Evolutionary conservation across 169 alveolate genomes (phyloP).

Genomic region (Cryptosporidium meleagridis): DNA sequence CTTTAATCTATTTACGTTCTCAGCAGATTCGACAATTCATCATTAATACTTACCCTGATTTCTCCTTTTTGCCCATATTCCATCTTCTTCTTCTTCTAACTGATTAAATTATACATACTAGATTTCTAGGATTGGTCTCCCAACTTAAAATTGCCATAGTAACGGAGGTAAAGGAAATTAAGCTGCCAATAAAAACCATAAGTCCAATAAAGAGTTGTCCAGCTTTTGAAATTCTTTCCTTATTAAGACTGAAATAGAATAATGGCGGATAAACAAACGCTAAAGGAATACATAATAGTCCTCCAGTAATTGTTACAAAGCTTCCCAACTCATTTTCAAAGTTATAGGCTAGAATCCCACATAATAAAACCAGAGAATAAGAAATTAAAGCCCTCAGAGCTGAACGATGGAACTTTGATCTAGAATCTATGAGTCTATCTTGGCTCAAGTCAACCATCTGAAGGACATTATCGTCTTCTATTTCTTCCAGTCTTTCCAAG

Average conservation of each 20-base stretch:
- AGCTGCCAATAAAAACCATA: conserved; percentile 28
- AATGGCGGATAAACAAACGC: conserved; percentile 72
- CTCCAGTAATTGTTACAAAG: conserved; percentile 66
- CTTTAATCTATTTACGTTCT: not conserved
- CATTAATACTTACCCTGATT: not conserved
- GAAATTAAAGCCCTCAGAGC: conserved; percentile 47
- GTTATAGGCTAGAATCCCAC: conserved; percentile 52
- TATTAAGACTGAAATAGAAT: conserved; percentile 29
- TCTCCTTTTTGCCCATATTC: not conserved
- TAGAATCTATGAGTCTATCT: not conserved
- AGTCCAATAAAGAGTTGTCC: not conserved
- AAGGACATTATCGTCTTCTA: not conserved
- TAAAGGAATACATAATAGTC: conserved; percentile 60
- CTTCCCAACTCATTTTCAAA: conserved; percentile 58
- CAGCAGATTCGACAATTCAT: not conserved
- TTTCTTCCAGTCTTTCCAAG: not conserved
- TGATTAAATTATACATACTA: conserved; percentile 17
- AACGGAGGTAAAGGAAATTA: conserved; percentile 40
- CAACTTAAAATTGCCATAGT: conserved; percentile 66
- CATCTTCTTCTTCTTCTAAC: not conserved
- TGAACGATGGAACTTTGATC: conserved; percentile 12
- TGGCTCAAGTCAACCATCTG: not conserved
- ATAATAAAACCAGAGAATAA: conserved; percentile 32
- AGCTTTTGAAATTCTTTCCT: not conserved
- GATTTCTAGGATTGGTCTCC: conserved; percentile 66